These are phyloP conservation scores for Carpinus viminea DNA, from an alignment of 306 rosid species.

Conservation along the genomic window DNA sequence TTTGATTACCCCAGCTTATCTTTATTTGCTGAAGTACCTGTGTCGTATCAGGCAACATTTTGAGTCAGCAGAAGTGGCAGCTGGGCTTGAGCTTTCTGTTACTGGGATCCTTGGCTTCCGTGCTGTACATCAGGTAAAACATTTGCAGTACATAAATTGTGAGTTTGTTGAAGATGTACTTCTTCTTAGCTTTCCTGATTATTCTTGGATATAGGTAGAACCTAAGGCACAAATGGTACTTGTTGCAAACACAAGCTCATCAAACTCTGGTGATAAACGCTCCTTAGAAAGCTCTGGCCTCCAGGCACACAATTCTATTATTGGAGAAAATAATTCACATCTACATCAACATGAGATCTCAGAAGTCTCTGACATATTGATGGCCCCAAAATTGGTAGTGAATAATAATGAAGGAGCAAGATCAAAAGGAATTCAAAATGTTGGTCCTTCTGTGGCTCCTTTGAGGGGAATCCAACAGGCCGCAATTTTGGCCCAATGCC, in stretches of 20 bases:
- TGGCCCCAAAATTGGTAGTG: conserved; percentile 65
- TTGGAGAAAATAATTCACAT: conserved; percentile 35
- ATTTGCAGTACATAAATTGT: conserved; percentile 4
- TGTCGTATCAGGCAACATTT: conserved; percentile 64
- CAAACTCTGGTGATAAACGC: conserved; percentile 30
- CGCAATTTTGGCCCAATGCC: conserved; percentile 76
- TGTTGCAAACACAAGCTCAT: conserved; percentile 53
- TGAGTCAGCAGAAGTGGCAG: conserved; percentile 78
- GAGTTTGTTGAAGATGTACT: conserved; percentile 16
- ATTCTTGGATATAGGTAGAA: conserved; percentile 57
- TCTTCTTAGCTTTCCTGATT: conserved; percentile 24
- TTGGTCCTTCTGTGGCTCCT: conserved; percentile 38
- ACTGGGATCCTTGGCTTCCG: conserved; percentile 96
- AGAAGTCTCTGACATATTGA: conserved; percentile 63
- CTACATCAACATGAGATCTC: conserved; percentile 27
- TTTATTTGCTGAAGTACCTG: conserved; percentile 31
- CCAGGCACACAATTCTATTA: conserved; percentile 36
- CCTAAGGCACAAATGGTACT: conserved; percentile 96
- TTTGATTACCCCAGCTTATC: conserved; percentile 24
- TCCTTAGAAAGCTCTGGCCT: conserved; percentile 29
- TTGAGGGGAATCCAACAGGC: conserved; percentile 74
- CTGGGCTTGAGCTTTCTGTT: conserved; percentile 86
- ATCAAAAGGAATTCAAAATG: conserved; percentile 49
- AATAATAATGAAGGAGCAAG: conserved; percentile 35
- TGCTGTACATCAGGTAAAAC: conserved; percentile 77